phyloP scores from a whole-genome alignment of 2,329 filamentous ascomycete genomes.

The Colletotrichum cuscutae region DNA sequence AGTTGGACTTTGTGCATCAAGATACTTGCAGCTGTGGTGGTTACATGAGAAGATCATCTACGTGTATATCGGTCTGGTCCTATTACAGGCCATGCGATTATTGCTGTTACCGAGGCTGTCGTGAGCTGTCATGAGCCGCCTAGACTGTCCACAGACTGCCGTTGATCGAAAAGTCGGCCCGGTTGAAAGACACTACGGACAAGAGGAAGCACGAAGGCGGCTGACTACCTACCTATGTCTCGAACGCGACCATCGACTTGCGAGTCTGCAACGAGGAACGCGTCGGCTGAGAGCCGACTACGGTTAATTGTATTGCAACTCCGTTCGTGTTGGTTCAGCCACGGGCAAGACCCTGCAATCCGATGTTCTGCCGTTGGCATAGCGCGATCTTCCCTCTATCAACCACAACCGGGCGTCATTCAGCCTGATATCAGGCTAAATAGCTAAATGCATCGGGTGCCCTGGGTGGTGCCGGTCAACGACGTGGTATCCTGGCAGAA shows the following conservation, averaged over 20 bases:
- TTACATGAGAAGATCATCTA: neutral
- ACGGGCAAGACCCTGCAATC: neutral
- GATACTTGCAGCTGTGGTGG: neutral
- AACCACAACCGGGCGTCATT: conserved; percentile 9
- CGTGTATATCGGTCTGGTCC: neutral
- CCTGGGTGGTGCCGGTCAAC: conserved; percentile 7
- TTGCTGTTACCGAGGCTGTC: neutral
- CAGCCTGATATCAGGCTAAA: conserved; percentile 31
- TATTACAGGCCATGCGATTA: neutral
- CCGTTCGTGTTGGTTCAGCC: conserved; percentile 8
- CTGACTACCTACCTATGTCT: neutral
- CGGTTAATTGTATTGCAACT: neutral
- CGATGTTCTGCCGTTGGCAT: conserved; percentile 1
- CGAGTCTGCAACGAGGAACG: neutral
- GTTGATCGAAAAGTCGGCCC: neutral
- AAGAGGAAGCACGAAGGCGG: neutral
- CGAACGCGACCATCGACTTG: neutral
- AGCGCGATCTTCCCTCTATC: conserved; percentile 1
- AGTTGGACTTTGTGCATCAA: neutral
- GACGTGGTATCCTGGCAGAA: conserved; percentile 6
- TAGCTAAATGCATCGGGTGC: conserved; percentile 17
- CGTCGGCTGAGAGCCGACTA: neutral
- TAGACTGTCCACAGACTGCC: neutral
- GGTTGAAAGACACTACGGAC: too few relatives aligned
- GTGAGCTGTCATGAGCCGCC: neutral